These are phyloP conservation scores for Beauveria brongniartii DNA, from an alignment of 2,329 filamentous ascomycete genomes.

Conservation along the genomic window DNA sequence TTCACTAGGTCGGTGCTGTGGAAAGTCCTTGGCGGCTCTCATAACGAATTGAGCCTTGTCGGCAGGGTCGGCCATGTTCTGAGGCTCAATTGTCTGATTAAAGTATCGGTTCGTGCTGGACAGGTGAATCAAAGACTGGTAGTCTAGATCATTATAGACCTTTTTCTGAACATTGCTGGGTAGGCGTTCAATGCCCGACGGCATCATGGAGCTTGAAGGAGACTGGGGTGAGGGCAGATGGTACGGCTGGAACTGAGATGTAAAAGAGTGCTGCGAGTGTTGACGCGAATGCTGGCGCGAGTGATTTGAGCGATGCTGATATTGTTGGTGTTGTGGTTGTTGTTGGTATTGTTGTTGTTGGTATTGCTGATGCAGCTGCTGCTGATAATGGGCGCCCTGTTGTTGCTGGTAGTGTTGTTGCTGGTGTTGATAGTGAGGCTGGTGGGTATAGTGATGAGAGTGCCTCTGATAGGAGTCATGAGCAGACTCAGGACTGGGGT, in stretches of 20 bases:
- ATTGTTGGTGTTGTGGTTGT: neutral
- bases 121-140: constrained; percentile 32
- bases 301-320: neutral
- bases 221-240: constrained; percentile 11
- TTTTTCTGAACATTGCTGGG: constrained; percentile 26
- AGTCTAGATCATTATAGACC: constrained; percentile 29
- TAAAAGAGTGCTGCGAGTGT: constrained; percentile 2
- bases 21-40: constrained; percentile 32
- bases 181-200: constrained; percentile 25
- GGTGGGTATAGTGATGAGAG: neutral
- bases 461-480: neutral
- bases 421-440: neutral
- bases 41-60: constrained; percentile 35
- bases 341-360: neutral
- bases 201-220: constrained; percentile 13
- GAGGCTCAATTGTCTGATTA: constrained; percentile 25
- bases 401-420: neutral
- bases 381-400: neutral
- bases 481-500: constrained; percentile 6
- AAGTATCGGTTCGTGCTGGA: constrained; percentile 30
- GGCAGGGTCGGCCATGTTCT: constrained; percentile 23
- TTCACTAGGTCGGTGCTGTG: constrained; percentile 30
- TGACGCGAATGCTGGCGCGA: neutral
- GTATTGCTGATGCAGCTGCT: neutral
- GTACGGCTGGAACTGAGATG: constrained; percentile 11